Evolutionary conservation across 805 yeast genomes (phyloP), one percentile per base, ranked within the genome.

Genomic region (Starmerella sirachaensis): DNA sequence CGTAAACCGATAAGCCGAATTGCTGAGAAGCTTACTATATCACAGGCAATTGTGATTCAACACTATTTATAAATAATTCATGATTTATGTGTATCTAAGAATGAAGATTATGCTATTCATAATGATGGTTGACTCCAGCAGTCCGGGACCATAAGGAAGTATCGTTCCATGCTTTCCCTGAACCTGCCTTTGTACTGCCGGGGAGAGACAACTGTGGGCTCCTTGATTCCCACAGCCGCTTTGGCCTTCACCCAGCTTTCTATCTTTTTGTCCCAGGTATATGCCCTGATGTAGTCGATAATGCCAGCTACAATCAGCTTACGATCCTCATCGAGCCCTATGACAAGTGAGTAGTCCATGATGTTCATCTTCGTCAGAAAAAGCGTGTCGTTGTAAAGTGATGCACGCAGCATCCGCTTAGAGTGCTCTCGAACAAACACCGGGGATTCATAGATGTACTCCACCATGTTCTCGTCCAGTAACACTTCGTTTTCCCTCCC

Each of bases 221-320:
- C 94, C 51, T 82, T 88, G 1, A 84, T 82, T 26, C 84, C 76
- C 29, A 88, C 94, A 25, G 91, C 64, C 1, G 88, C 86, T 51
- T 83, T 80, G 40, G 93, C 98, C 56, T 91, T 91, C 25, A 91
- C 98, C 98, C 98, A 91, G 56, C 93, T 85, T 57, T 91, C 99
- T 19, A 91, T 72, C 59, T 86, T 91, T 59, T 91, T 91, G 53
- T 91, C 99, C 99, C 99, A 91, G 0, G 99, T 91, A 52, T 88
- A 91, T 0, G 98, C 85, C 42, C 99, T 62, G 30, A 91, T 76
- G 65, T 93, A 91, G 58, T 91, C 80, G 43, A 91, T 86, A 28
- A 91, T 86, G 3, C 99, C 99, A 11, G 86, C 94, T 14, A 85
- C 84, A 25, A 91, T 64, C 38, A 77, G 77, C 10, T 63, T 56